Evolutionary conservation across 2,329 filamentous ascomycete species (phyloP).

Genomic region (Colletotrichum melonis): DNA sequence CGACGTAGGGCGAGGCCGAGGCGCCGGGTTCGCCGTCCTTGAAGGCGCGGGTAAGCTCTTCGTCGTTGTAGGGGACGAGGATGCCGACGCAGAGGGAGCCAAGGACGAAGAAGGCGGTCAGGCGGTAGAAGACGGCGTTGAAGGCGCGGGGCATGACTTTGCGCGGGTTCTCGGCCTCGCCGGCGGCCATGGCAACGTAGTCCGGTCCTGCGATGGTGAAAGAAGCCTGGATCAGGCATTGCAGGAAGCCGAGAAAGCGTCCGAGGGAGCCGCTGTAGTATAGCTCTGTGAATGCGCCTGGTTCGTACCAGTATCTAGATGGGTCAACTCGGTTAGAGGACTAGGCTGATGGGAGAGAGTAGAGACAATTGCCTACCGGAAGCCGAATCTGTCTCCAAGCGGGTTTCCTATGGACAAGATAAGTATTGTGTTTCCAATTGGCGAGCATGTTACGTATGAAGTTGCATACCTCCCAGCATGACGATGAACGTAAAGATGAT

Average conservation of each 20-base stretch:
- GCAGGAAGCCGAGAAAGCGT: constrained; percentile 80
- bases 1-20: constrained; percentile 74
- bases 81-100: constrained; percentile 80
- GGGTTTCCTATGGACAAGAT: constrained; percentile 66
- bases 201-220: constrained; percentile 69
- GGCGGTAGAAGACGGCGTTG: constrained; percentile 82
- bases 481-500: constrained; percentile 83
- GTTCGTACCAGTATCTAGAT: constrained; percentile 68
- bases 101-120: constrained; percentile 80
- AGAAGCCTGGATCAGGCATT: constrained; percentile 77
- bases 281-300: constrained; percentile 76
- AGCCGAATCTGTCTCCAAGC: constrained; percentile 76
- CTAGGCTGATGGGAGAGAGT: neutral
- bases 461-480: constrained; percentile 75
- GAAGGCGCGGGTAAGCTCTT: constrained; percentile 70
- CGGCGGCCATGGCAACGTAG: constrained; percentile 67
- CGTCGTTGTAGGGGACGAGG: constrained; percentile 76
- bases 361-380: constrained; percentile 45
- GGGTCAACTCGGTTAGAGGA: neutral
- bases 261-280: constrained; percentile 74
- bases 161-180: constrained; percentile 78
- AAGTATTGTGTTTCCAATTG: too few relatives aligned
- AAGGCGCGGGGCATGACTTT: constrained; percentile 78
- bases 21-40: constrained; percentile 70
- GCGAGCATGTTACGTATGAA: neutral